Base-by-base conservation (phyloP, 305 asterid genomes). In the Coffea humblotiana region DNA sequence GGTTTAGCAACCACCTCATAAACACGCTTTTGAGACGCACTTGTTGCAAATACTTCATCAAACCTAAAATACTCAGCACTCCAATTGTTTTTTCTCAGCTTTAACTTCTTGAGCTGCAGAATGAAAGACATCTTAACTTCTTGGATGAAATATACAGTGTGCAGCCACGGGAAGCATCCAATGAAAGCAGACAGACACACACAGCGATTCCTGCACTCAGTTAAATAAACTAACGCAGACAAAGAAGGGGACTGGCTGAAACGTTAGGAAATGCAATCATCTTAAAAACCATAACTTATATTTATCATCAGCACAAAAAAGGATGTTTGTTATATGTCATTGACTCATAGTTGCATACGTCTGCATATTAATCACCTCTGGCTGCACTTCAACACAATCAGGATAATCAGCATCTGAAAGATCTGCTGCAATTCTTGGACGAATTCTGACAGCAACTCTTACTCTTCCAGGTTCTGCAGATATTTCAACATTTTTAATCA, bases 1-100 rank as follows among this genome's bases (percentile, higher is more conserved):
- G 98, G 98, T 87, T 92, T 92, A 76, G 99, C 99, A 67, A 95
- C 99, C 54, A 82, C 94, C 87, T 95, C 99, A 63, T 95, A 95
- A 74, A 95, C 89, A 48, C 97, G 99, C 87, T 89, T 95, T 77
- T 95, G 99, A 58, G 99, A 95, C 83, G 98, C 90, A 84, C 85
- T 90, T 79, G 89, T 97, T n/a, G 97, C 88, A 76, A 95, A 92
- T 65, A 93, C 86, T 84, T 95, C 98, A 84, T 95, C 99, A 81
- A 95, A 95, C 85, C 90, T 84, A 83, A 90, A 91, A 60, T 90
- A 76, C 77, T 95, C 99, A 35, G 95, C 88, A 86, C 86, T 92
- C 99, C 98, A 93, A 80, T 95, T 95, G 91, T 93, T 93, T 82
- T 91, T 95, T 82, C 91, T 91, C 90, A 95, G 75, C 90, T 93